Base-by-base conservation (phyloP, 768 basidiomycete genomes). In the Suillus americanus region DNA sequence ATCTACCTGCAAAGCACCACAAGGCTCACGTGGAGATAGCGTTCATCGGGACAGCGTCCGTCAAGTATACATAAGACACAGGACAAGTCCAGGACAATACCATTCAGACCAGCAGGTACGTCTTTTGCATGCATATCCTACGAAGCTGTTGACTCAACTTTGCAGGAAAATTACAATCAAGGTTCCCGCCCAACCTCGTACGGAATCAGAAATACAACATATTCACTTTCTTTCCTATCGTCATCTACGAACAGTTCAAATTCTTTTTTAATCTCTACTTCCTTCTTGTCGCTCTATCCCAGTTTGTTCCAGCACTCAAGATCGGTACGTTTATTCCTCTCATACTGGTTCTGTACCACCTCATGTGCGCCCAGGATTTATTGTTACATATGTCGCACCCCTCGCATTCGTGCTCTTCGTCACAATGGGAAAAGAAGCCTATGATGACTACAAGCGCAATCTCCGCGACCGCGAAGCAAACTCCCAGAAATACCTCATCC, bases 221-320 rank as follows among this genome's bases (percentile, higher is more conserved):
- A 62, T 86, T 94, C 79, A 95, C 93, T n/a, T 99, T 99, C 82
- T 85, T 99, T 12, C 97, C 97, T 3, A 86, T 98, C 68, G 96
- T 99, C 53, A 87, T 99, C 75, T 99, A 98, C 77, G 96, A 99
- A 76, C 97, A 99, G 75, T 99, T 99, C 89, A 99, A 98, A 78
- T 98, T 97, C 83, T 99, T 99, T 82, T 99, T 97, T 87, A 99
- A 99, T 74, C 84, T 98, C 8, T 99, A 99, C 77, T 99, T 99
- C 74, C 86, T 99, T 13, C 89, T 99, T 28, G 97, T 99, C 43
- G 97, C 97, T 0, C 82, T 99, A 9, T 95, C 92, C 10, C 97
- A 99, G 77, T 97, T 99, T 73, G 80, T 99, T 20, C 97, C 97
- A 16, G 92, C 95, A 0, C 85, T 99, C 65, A 95, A 95, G 80